These are phyloP conservation scores for Aspergillus nomiae DNA, from an alignment of 2,329 filamentous ascomycete genomes.

Conservation along the genomic window DNA sequence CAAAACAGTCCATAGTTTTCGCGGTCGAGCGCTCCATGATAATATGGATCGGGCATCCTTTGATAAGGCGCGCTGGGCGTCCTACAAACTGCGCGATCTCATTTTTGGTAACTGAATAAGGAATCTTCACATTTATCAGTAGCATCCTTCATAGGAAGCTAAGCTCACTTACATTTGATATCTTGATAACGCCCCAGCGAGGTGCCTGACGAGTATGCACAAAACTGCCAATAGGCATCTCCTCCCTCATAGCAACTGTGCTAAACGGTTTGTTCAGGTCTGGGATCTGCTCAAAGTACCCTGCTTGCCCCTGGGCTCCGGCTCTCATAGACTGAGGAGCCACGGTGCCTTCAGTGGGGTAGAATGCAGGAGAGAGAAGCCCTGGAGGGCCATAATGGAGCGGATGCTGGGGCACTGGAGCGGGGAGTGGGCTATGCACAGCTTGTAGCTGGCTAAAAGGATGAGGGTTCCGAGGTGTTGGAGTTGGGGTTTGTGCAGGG, in stretches of 20 bases:
- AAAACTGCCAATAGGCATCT: slow-evolving; percentile 33
- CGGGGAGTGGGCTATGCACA: not conserved
- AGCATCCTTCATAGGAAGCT: slow-evolving; percentile 1
- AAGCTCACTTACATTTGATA: slow-evolving; percentile 36
- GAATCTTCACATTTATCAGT: slow-evolving; percentile 40
- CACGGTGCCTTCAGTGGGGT: not conserved
- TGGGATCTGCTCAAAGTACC: not conserved
- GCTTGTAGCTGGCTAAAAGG: not conserved
- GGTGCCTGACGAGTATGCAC: slow-evolving; percentile 22
- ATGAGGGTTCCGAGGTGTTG: not conserved
- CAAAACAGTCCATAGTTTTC: slow-evolving; percentile 58
- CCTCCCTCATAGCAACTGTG: slow-evolving; percentile 17
- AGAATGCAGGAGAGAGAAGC: not conserved
- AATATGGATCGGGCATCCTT: slow-evolving; percentile 55
- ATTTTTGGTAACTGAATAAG: slow-evolving; percentile 52
- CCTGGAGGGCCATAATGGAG: not conserved
- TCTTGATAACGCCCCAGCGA: slow-evolving; percentile 35
- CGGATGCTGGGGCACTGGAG: slow-evolving; percentile 1
- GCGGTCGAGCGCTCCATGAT: slow-evolving; percentile 61
- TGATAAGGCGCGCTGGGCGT: slow-evolving; percentile 43
- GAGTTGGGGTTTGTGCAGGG: slow-evolving; percentile 2
- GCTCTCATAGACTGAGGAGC: slow-evolving; percentile 4
- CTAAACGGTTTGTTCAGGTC: slow-evolving; percentile 13
- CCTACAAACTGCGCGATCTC: slow-evolving; percentile 53
- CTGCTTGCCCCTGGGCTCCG: slow-evolving; percentile 3